Evolutionary conservation across 2,329 filamentous ascomycete genomes (phyloP), one percentile per base, ranked within the genome.

Genomic region (Rhexocercosporidium sp.): DNA sequence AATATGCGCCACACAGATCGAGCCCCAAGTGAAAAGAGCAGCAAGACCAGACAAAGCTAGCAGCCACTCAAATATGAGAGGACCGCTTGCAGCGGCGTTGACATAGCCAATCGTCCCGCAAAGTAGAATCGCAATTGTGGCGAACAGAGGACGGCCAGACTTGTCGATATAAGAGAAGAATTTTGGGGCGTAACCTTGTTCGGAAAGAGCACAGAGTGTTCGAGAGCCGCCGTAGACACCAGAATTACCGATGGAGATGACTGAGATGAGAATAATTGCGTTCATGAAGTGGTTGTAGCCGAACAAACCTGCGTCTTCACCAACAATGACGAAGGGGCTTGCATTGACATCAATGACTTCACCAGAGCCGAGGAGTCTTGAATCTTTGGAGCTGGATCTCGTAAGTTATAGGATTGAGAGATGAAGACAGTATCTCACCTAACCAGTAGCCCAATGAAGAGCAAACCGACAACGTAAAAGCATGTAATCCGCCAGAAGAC

Each of bases 271-370:
- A 78, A 97, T 97, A 70, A 97, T 92, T 44, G 89, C 89, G 79
- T 97, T 97, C 91, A 97, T 96, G 68, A 97, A 87, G 0, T 90
- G 93, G 2, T 93, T 92, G 2, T 97, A 86, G 1, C 90, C 90
- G 57, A 86, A 81, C 73, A 97, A 96, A n/a, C 92, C 90, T 2
- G 93, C 93, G 70, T 93, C 90, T 72, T 91, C 84, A 73, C 97
- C 96, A 71, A 94, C 92, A 74, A 97, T 96, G 73, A 97, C 94
- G 78, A 97, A 97, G 1, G 94, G 94, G 3, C 93, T 96, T 1
- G 93, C 91, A 31, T 88, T 87, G 57, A 90, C 88, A 77, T 94
- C 66, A 53, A 71, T 88, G 62, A 85, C 86, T 9, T 83, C 82
- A 39, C 78, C 81, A 41, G 84, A 84, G 18, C 83, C 83, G 1